phyloP scores from a whole-genome alignment of 768 basidiomycete species.

The Mycena sanguinolenta region DNA sequence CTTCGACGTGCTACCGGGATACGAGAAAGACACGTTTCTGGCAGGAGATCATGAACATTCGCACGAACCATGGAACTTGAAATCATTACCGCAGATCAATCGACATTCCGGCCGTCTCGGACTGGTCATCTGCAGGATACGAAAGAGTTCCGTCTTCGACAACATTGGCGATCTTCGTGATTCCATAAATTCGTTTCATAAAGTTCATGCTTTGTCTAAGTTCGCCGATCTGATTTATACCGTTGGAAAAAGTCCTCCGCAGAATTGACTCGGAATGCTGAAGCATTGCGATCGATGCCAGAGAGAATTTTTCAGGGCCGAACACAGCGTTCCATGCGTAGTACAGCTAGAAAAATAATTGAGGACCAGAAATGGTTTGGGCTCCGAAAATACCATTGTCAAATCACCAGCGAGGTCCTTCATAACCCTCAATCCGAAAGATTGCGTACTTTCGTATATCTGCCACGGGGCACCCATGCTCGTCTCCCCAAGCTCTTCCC shows the following conservation, averaged over 20 bases:
- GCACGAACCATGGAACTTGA: slow-evolving; percentile 1
- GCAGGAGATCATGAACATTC: neutral
- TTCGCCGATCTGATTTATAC: slow-evolving; percentile 36
- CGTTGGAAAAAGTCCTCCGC: slow-evolving; percentile 39
- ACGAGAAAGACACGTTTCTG: slow-evolving; percentile 67
- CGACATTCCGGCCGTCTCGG: slow-evolving; percentile 43
- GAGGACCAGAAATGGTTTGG: neutral
- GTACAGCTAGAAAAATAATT: slow-evolving; percentile 46
- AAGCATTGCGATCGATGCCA: slow-evolving; percentile 56
- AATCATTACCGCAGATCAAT: slow-evolving; percentile 44
- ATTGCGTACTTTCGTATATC: slow-evolving; percentile 1
- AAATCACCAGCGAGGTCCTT: slow-evolving; percentile 26
- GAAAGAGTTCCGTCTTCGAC: slow-evolving; percentile 42
- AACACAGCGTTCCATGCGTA: slow-evolving; percentile 50
- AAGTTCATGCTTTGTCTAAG: slow-evolving; percentile 44
- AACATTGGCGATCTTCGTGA: slow-evolving; percentile 39
- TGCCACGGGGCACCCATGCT: neutral
- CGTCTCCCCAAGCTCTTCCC: slow-evolving; percentile 24
- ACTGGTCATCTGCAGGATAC: slow-evolving; percentile 40
- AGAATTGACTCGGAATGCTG: slow-evolving; percentile 52
- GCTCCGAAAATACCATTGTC: slow-evolving; percentile 24
- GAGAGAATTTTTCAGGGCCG: slow-evolving; percentile 50
- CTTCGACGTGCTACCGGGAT: slow-evolving; percentile 58
- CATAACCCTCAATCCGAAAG: slow-evolving; percentile 9
- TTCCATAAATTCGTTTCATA: slow-evolving; percentile 50